A percentile compares a stretch with the other conserved stretches of the same genome.
Evolutionary conservation across 148 eudicot species (phyloP).

Genomic region (Pouteria glomerata): DNA sequence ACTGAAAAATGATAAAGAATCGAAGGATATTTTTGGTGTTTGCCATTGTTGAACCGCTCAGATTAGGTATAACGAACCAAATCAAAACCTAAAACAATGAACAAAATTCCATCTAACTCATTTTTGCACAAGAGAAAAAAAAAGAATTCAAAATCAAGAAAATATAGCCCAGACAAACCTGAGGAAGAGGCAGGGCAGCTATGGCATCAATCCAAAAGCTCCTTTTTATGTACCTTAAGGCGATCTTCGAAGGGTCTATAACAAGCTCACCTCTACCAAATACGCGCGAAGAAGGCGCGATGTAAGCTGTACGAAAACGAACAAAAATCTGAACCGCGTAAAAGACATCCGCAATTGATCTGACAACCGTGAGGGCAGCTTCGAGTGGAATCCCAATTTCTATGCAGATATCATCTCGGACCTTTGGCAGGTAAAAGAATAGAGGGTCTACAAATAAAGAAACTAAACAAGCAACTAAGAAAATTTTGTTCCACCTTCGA

Average conservation of each 20-base stretch:
- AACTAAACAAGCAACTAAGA: constrained; percentile 45
- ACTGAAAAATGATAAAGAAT: constrained; percentile 56
- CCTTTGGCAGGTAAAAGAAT: constrained; percentile 61
- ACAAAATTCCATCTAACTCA: neutral
- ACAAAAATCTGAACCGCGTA: constrained; percentile 59
- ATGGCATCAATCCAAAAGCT: constrained; percentile 58
- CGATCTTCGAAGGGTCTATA: constrained; percentile 53
- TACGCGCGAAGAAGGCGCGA: constrained; percentile 79
- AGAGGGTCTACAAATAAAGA: constrained; percentile 72
- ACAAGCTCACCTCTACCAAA: constrained; percentile 87
- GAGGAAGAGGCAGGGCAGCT: constrained; percentile 83
- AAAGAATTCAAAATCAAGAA: neutral
- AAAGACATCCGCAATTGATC: constrained; percentile 54
- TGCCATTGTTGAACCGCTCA: constrained; percentile 56
- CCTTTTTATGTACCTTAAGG: constrained; percentile 41
- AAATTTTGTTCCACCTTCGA: constrained; percentile 51
- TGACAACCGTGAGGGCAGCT: constrained; percentile 39
- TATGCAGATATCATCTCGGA: constrained; percentile 37
- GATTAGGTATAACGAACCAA: constrained; percentile 60
- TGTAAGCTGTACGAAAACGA: constrained; percentile 72
- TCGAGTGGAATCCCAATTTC: constrained; percentile 41
- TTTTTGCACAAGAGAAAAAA: neutral
- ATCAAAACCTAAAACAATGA: constrained; percentile 44
- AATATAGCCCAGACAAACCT: constrained; percentile 37
- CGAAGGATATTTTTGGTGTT: constrained; percentile 61